Evolutionary conservation across 2,329 filamentous ascomycete species (phyloP), one percentile per base, ranked within the genome.

Genomic region (Fusarium sp.): DNA sequence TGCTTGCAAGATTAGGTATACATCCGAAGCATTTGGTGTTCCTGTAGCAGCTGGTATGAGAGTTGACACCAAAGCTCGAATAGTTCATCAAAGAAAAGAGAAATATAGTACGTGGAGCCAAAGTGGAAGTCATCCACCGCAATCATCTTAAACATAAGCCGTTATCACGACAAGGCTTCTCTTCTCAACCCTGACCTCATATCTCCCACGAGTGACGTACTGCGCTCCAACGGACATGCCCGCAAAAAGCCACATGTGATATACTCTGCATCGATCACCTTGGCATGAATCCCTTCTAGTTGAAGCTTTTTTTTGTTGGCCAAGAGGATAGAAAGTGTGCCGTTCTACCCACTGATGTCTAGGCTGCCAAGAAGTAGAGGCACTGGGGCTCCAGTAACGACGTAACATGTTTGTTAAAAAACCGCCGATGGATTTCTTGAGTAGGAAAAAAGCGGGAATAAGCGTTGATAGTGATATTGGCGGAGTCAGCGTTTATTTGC

Each of bases 351-450:
- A 65, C 65, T 44, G 47, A 46, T 37, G 40, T n/a, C 11, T 26
- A 26, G 28, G 32, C 50, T 45, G 46, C 47, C 62, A 48, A 49
- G 60, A 52, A 17, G 30, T 9, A 43, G 49, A 62, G 52, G 44
- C 53, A 63, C 54, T 33, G 40, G 7, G 52, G 56, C 44, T 65
- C 61, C 47, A 56, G 61, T 62, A 58, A 68, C 65, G 50, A 64
- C 64, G 56, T 60, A 68, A 54, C 52, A 20, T 47, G 44, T 30
- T 37, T 37, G 7, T n/a, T 37, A n/a, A n/a, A 37, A n/a, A 37
- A 6, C 30, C 40, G 43, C 44, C 39, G 26, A 54, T 44, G 54
- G 44, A 35, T 50, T 24, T 15, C 30, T 15, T 32, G 13, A 59
- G 30, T 40, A 51, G 33, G 32, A 37, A 55, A 37, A 33, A 32